Base-by-base conservation (phyloP, 75 land plant species). In the Selaginella tamariscina region DNA sequence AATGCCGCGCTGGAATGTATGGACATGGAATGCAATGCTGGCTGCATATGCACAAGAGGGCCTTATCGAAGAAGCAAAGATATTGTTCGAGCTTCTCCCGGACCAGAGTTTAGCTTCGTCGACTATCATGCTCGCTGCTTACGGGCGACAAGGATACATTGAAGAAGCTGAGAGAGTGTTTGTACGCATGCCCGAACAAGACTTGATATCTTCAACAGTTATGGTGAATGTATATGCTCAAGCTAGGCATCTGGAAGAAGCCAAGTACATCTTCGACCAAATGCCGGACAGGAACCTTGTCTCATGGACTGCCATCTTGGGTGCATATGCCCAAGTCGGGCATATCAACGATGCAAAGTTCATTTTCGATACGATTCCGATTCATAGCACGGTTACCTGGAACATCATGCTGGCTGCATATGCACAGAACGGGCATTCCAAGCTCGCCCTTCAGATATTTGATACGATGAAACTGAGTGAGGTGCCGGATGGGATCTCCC, bases 401-500 rank as follows among this genome's bases (percentile, higher is more conserved):
- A 39, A 39, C 49, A 39, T 15, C 49, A 39, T 39, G 5, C 11
- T 39, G 49, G 49, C 49, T 5, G 49, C 49, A 15, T 39, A 39
- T 39, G 49, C 49, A 5, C 5, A 5, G 49, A 39, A 39, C 49
- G 49, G 49, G 49, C 49, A 39, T 39, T 39, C 49, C 49, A 39
- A 15, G 5, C 5, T 15, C 15, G 49, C 49, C 11, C 49, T 39
- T 15, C 15, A 5, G 5, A 5, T 39, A 5, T 39, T 39, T 15
- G 5, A 39, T 15, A 5, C 49, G 49, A 39, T 39, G 49, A 39
- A 15, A 15, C 5, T 39, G 49, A 39, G 49, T 15, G 49, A 39
- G 49, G 49, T 15, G 5, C 76, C 76, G 24, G 73, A 74, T 63
- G 29, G 32, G 21, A 60, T 74, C 26, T 29, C 56, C 26, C 32